A percentile compares a stretch with the other conserved stretches of the same genome.
phyloP scores from a whole-genome alignment of 1,139 yeast genomes.

The Debaryomycetaceae sp. region DNA sequence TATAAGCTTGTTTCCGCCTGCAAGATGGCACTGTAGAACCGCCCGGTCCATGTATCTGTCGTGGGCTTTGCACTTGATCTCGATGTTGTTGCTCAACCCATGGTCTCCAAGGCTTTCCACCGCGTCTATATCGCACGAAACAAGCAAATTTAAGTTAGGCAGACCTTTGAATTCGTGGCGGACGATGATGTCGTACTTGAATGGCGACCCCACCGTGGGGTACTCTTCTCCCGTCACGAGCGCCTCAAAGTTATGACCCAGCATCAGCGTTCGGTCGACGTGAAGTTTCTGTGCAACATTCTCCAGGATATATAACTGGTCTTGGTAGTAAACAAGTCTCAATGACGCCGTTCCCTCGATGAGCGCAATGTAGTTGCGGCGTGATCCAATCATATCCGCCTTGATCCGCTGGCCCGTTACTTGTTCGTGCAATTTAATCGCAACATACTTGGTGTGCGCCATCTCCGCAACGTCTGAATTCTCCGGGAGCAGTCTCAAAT shows the following conservation, averaged over 20 bases:
- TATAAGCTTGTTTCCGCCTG: conserved; percentile 1
- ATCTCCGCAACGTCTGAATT: conserved; percentile 1
- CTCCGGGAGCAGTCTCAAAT: conserved; percentile 1
- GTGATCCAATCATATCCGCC: conserved; percentile 1
- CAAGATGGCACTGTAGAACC: conserved; percentile 3
- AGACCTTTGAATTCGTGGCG: conserved; percentile 1
- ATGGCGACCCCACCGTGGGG: conserved; percentile 1
- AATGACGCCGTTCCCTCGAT: not conserved
- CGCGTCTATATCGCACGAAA: conserved; percentile 4
- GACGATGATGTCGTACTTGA: conserved; percentile 2
- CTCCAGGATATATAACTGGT: not conserved
- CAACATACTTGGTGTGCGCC: conserved; percentile 1
- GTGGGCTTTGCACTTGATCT: conserved; percentile 2
- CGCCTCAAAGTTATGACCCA: conserved; percentile 3
- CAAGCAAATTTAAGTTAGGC: not conserved
- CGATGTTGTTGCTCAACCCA: conserved; percentile 2
- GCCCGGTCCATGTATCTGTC: not conserved
- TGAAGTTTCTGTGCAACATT: not conserved
- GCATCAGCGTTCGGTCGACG: conserved; percentile 1
- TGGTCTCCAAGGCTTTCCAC: conserved; percentile 1
- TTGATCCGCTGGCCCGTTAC: not conserved
- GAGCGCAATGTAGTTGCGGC: conserved; percentile 1
- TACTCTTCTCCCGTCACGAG: conserved; percentile 1
- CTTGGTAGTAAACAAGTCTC: conserved; percentile 1
- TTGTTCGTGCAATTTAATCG: conserved; percentile 2